These are phyloP conservation scores for Metschnikowia hibisci DNA, from an alignment of 805 yeast genomes.

Conservation along the genomic window DNA sequence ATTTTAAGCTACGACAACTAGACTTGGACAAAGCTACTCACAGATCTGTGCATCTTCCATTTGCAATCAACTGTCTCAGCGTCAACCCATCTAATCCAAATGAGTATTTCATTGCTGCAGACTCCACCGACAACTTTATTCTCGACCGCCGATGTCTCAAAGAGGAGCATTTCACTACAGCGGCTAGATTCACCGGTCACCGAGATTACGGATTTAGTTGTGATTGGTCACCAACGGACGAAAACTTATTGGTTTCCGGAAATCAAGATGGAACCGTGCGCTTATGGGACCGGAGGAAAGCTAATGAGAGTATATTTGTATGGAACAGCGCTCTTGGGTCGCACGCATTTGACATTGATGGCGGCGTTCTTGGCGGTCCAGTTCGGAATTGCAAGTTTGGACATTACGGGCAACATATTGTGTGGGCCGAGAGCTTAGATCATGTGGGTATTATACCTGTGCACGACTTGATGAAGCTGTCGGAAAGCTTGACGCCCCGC, in stretches of 20 bases:
- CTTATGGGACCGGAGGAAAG: constrained; percentile 47
- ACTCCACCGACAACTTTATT: constrained; percentile 39
- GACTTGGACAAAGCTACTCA: constrained; percentile 28
- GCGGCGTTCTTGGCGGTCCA: constrained; percentile 38
- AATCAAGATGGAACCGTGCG: constrained; percentile 58
- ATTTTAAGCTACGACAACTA: constrained; percentile 37
- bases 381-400: constrained; percentile 52
- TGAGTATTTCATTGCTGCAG: constrained; percentile 49
- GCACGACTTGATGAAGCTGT: constrained; percentile 21
- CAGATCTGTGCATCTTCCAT: constrained; percentile 28
- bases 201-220: constrained; percentile 56
- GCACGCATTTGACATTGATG: constrained; percentile 14
- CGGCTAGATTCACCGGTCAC: constrained; percentile 40
- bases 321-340: constrained; percentile 37
- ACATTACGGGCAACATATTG: constrained; percentile 40
- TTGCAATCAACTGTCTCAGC: constrained; percentile 50
- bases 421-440: constrained; percentile 59
- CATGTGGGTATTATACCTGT: constrained; percentile 49
- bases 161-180: constrained; percentile 6
- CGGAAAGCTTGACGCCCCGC: constrained; percentile 11
- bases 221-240: constrained; percentile 49
- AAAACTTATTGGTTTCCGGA: constrained; percentile 48
- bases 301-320: constrained; percentile 23
- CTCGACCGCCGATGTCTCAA: constrained; percentile 38
- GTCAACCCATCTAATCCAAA: constrained; percentile 35